Conservation (phyloP, 2,329 filamentous ascomycete species). For the Cladosporium sp. region DNA sequence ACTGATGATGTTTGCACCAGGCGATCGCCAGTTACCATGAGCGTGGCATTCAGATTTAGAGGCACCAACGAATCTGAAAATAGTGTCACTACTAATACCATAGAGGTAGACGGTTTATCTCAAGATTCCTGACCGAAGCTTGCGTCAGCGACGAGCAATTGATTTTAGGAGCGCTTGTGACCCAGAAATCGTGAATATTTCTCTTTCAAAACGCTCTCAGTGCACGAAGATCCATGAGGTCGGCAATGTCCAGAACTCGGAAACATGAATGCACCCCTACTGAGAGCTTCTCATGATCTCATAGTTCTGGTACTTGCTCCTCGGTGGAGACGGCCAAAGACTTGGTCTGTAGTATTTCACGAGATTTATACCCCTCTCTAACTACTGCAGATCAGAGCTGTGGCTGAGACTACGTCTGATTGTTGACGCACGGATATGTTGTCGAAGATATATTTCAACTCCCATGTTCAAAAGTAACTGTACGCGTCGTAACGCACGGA, state of each 20-base stretch:
- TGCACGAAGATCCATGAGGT: background rate
- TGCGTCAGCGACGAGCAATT: background rate
- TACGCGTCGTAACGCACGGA: background rate
- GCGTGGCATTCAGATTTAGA: background rate
- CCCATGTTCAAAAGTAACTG: background rate
- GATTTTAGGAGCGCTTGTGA: background rate
- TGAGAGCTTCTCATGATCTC: background rate
- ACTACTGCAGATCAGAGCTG: background rate
- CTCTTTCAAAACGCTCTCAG: background rate
- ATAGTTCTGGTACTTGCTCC: background rate
- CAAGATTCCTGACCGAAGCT: background rate
- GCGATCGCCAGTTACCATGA: background rate
- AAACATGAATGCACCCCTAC: background rate
- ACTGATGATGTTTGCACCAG: background rate
- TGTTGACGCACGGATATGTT: background rate
- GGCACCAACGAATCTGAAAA: background rate
- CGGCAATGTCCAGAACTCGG: background rate
- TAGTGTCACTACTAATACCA: background rate
- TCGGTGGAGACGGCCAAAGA: background rate
- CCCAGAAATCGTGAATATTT: background rate
- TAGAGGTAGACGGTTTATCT: background rate
- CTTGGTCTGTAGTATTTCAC: background rate
- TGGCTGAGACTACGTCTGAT: background rate
- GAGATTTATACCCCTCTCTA: background rate
- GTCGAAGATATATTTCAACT: background rate